These are phyloP conservation scores for Pyronema domesticum DNA, from an alignment of 495 filamentous ascomycete genomes.

Conservation along the genomic window DNA sequence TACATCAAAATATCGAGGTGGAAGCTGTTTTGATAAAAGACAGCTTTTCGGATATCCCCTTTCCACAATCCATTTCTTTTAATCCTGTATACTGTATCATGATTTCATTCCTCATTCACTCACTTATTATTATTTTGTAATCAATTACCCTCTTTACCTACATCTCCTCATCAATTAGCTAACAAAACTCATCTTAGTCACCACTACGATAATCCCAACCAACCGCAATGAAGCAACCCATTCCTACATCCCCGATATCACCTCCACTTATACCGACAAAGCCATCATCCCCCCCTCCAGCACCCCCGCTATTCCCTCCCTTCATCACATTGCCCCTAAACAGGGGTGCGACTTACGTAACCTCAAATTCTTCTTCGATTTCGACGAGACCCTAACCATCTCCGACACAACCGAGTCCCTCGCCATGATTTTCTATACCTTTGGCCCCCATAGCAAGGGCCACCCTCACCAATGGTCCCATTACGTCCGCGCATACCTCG, in stretches of 20 bases:
- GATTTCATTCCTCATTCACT: too few relatives aligned
- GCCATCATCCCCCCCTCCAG: neutral
- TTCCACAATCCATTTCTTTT: too few relatives aligned
- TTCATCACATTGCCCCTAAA: neutral
- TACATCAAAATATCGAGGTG: neutral
- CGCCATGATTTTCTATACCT: conserved; percentile 10
- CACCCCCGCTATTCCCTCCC: neutral
- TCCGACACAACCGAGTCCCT: conserved; percentile 15
- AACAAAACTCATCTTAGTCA: too few relatives aligned
- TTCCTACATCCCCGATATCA: too few relatives aligned
- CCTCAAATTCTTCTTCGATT: conserved; percentile 14
- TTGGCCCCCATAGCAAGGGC: neutral
- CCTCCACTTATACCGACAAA: too few relatives aligned
- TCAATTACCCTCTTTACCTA: too few relatives aligned
- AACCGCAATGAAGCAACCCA: too few relatives aligned
- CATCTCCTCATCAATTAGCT: neutral
- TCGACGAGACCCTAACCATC: conserved; percentile 22
- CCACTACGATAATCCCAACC: too few relatives aligned
- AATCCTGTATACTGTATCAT: too few relatives aligned
- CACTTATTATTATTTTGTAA: too few relatives aligned
- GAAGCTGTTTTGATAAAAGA: neutral
- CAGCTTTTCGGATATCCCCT: too few relatives aligned
- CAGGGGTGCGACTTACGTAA: neutral
- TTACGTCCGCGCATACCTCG: conserved; percentile 7
- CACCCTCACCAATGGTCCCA: conserved; percentile 6